These are phyloP conservation scores for Sisymbrium altissimum DNA, from an alignment of 345 rosid genomes.

Conservation along the genomic window DNA sequence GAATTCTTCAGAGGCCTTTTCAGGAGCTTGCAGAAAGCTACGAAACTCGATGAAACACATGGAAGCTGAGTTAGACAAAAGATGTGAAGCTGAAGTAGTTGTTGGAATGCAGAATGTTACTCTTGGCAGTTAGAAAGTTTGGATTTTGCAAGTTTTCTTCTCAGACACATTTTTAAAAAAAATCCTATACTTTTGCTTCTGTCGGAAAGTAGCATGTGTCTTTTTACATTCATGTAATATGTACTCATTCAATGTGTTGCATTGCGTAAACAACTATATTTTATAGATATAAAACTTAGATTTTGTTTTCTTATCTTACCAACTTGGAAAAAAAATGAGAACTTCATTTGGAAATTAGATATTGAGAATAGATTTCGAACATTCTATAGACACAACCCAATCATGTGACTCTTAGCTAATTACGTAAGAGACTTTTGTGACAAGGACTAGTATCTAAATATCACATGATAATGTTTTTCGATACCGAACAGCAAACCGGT, in stretches of 20 bases:
- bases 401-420: conserved; percentile 4
- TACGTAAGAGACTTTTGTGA: neutral
- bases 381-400: neutral
- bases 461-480: neutral
- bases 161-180: neutral
- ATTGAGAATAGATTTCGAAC: neutral
- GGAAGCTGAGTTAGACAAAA: conserved; percentile 39
- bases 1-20: conserved; percentile 45
- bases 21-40: conserved; percentile 47
- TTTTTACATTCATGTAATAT: conserved; percentile 10
- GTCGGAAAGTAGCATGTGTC: neutral
- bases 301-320: neutral
- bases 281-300: neutral
- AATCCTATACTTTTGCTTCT: neutral
- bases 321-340: neutral
- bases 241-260: conserved; percentile 5
- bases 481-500: conserved; percentile 1
- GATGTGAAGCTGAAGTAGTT: conserved; percentile 35
- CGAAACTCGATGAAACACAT: conserved; percentile 45
- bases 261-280: no score
- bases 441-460: neutral
- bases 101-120: conserved; percentile 49
- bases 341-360: conserved; percentile 3
- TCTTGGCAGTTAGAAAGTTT: conserved; percentile 33
- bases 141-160: neutral